Evolutionary conservation across 306 rosid species (phyloP).

Genomic region (Quercus robur): DNA sequence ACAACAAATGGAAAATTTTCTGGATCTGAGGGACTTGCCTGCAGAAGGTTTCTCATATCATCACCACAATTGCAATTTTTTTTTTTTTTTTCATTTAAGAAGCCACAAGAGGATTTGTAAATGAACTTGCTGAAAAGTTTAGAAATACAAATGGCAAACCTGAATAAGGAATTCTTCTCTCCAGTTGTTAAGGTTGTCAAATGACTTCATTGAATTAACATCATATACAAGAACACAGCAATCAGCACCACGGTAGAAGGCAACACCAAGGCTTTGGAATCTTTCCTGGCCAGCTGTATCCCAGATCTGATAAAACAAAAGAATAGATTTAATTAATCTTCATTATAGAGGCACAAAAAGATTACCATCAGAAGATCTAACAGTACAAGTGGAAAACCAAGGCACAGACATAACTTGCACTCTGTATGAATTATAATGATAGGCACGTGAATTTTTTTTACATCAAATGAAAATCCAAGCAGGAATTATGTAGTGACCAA

Average conservation of each 20-base stretch:
- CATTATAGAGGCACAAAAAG: slow-evolving; percentile 6
- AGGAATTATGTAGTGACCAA: not conserved
- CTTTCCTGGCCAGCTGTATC: slow-evolving; percentile 99
- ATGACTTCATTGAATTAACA: slow-evolving; percentile 94
- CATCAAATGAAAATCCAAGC: not conserved
- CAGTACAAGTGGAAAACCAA: not conserved
- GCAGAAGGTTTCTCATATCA: slow-evolving; percentile 35
- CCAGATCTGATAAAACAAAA: slow-evolving; percentile 67
- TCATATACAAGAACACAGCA: slow-evolving; percentile 99
- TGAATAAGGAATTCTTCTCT: slow-evolving; percentile 97
- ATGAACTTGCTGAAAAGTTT: not conserved
- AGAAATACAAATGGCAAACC: slow-evolving; percentile 28
- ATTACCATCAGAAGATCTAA: not conserved
- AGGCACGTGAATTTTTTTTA: not conserved
- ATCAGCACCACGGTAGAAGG: slow-evolving; percentile 99
- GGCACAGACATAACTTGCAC: slow-evolving; percentile 7
- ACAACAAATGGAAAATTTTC: slow-evolving; percentile 98
- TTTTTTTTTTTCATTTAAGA: not conserved
- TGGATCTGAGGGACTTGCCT: slow-evolving; percentile 99
- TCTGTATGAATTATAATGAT: not conserved
- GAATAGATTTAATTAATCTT: not conserved
- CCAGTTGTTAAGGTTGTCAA: slow-evolving; percentile 98
- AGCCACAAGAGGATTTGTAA: not conserved
- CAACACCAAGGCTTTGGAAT: slow-evolving; percentile 98
- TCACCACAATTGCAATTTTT: not conserved